A percentile compares a stretch with the other conserved stretches of the same genome.
Evolutionary conservation across 441 rosid genomes (phyloP).

Genomic region (Macaranga tanarius): DNA sequence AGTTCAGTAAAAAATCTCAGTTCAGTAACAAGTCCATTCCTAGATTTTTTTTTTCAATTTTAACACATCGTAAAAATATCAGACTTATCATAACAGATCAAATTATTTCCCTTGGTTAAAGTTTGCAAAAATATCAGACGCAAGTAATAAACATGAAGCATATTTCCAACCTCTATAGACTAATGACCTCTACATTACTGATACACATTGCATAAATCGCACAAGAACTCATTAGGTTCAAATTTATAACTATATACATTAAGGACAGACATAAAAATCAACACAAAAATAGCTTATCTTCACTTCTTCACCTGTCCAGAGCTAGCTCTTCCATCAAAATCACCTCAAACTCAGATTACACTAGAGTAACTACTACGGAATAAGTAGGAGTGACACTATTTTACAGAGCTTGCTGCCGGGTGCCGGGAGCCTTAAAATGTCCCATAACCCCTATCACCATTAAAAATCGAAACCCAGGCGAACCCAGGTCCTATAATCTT

Average conservation of each 20-base stretch:
- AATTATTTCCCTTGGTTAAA: background rate
- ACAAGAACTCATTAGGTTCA: constrained; percentile 23
- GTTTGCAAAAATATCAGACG: background rate
- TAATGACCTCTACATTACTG: constrained; percentile 3
- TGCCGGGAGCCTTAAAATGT: constrained; percentile 46
- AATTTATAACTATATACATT: constrained; percentile 35
- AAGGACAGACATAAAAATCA: constrained; percentile 19
- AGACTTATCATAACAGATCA: background rate
- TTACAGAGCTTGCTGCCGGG: constrained; percentile 40
- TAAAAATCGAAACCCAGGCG: constrained; percentile 8
- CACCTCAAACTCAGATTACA: constrained; percentile 27
- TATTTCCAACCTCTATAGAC: background rate
- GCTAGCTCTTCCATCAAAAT: constrained; percentile 27
- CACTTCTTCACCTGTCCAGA: constrained; percentile 17
- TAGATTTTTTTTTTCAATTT: too few species aligned
- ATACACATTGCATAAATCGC: constrained; percentile 12
- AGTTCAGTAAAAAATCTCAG: background rate
- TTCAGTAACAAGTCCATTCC: background rate
- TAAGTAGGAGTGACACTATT: constrained; percentile 25
- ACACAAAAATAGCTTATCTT: constrained; percentile 28
- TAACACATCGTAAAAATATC: too few species aligned
- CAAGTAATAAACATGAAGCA: too few species aligned
- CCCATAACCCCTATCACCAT: constrained; percentile 32
- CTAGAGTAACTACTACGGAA: constrained; percentile 30
- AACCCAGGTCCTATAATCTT: constrained; percentile 9